These are phyloP conservation scores for Amanita muscaria DNA, from an alignment of 768 basidiomycete genomes.

Conservation along the genomic window DNA sequence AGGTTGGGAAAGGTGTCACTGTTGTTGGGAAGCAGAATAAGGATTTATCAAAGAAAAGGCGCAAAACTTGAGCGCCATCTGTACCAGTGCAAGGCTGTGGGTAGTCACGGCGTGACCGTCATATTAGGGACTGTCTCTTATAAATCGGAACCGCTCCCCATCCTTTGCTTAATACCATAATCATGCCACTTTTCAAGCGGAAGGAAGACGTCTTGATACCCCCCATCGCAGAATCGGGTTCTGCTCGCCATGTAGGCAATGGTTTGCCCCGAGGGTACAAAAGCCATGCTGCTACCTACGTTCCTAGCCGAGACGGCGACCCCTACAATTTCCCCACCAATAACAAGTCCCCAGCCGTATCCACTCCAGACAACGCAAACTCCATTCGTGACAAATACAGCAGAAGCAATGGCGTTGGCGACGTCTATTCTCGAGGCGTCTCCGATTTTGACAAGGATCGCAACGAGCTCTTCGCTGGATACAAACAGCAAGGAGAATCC, in stretches of 20 bases:
- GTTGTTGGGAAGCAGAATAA: slow-evolving; percentile 63
- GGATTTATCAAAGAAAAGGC: slow-evolving; percentile 1
- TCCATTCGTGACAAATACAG: slow-evolving; percentile 36
- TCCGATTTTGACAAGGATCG: slow-evolving; percentile 59
- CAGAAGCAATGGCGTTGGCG: slow-evolving; percentile 46
- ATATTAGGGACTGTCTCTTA: not conserved
- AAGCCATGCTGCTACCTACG: slow-evolving; percentile 54
- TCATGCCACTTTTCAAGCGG: slow-evolving; percentile 63
- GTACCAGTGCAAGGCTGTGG: not conserved
- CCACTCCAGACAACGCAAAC: slow-evolving; percentile 14
- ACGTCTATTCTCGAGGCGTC: slow-evolving; percentile 56
- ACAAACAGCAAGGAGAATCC: slow-evolving; percentile 50
- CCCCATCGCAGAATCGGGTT: slow-evolving; percentile 44
- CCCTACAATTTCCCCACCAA: slow-evolving; percentile 10
- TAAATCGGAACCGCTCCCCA: not conserved
- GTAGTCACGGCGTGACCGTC: not conserved
- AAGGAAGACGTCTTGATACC: slow-evolving; percentile 62
- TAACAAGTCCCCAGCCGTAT: slow-evolving; percentile 8
- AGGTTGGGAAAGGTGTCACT: slow-evolving; percentile 78
- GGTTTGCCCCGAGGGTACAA: slow-evolving; percentile 34
- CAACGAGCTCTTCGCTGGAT: slow-evolving; percentile 67
- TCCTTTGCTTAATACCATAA: slow-evolving; percentile 12
- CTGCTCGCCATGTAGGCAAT: slow-evolving; percentile 22
- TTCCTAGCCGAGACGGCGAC: slow-evolving; percentile 63
- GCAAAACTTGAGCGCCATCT: not conserved